Conservation (phyloP, 768 basidiomycete genomes). For the Albatrellus ellisii region DNA sequence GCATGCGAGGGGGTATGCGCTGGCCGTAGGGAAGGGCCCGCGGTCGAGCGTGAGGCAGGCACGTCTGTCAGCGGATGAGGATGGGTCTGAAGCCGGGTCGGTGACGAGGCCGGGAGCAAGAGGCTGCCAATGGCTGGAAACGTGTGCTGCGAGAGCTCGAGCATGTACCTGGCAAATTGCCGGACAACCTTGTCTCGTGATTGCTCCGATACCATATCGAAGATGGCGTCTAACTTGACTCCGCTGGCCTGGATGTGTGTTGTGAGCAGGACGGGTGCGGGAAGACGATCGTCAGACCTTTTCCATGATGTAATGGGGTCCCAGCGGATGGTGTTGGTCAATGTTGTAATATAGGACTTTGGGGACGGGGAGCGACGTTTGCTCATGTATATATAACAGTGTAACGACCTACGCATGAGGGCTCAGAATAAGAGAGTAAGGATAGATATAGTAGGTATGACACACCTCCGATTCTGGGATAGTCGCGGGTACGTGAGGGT, state of each 20-base stretch:
- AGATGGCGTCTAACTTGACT: constrained; percentile 16
- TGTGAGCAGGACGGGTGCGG: not conserved
- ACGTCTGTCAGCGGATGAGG: constrained; percentile 20
- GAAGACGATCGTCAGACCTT: constrained; percentile 12
- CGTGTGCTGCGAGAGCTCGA: constrained; percentile 17
- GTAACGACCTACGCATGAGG: constrained; percentile 17
- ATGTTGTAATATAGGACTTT: constrained; percentile 13
- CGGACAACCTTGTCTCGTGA: constrained; percentile 18
- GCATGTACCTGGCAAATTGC: constrained; percentile 19
- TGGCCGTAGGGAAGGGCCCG: constrained; percentile 19
- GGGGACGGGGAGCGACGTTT: constrained; percentile 19
- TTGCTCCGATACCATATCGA: constrained; percentile 14
- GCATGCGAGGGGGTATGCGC: constrained; percentile 22
- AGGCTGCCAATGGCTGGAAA: constrained; percentile 21
- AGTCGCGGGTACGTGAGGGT: constrained; percentile 7
- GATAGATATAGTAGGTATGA: not conserved
- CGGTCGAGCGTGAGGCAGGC: constrained; percentile 20
- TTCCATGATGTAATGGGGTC: constrained; percentile 16
- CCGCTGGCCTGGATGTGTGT: constrained; percentile 15
- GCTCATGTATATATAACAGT: constrained; percentile 16
- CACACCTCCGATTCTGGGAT: constrained; percentile 15
- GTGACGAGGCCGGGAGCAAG: not conserved
- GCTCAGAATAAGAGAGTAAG: no score
- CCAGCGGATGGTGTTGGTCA: constrained; percentile 10
- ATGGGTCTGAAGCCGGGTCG: constrained; percentile 13